Evolutionary conservation across 2,329 filamentous ascomycete species (phyloP).

Genomic region (Monilinia polystroma): DNA sequence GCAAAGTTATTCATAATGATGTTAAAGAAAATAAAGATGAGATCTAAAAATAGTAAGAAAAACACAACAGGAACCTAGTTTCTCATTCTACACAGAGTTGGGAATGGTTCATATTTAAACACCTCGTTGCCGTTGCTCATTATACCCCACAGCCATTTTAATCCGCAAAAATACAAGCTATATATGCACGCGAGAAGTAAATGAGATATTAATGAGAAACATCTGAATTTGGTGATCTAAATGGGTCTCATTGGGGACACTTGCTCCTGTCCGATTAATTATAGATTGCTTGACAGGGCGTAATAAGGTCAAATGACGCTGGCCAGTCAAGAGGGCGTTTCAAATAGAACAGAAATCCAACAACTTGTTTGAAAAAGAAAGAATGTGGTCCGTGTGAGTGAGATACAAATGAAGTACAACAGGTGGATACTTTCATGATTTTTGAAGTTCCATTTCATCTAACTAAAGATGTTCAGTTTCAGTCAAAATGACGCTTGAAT

Average conservation of each 20-base stretch:
- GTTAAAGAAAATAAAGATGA: constrained; percentile 4
- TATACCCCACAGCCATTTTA: background rate
- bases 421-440: too few species aligned
- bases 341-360: constrained; percentile 6
- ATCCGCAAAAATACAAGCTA: background rate
- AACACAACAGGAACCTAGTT: background rate
- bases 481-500: too few species aligned
- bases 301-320: background rate
- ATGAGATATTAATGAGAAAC: constrained; percentile 1
- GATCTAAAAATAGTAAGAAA: background rate
- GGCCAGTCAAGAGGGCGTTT: constrained; percentile 13
- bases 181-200: background rate
- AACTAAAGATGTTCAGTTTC: too few species aligned
- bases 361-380: background rate
- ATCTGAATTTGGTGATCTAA: background rate
- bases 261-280: background rate
- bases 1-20: constrained; percentile 3
- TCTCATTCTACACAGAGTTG: background rate
- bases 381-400: background rate
- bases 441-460: too few species aligned
- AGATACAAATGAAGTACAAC: background rate
- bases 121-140: background rate
- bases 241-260: background rate
- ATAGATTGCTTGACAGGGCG: background rate
- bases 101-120: background rate